phyloP scores from a whole-genome alignment of 768 basidiomycete species.

The Mycena pura region DNA sequence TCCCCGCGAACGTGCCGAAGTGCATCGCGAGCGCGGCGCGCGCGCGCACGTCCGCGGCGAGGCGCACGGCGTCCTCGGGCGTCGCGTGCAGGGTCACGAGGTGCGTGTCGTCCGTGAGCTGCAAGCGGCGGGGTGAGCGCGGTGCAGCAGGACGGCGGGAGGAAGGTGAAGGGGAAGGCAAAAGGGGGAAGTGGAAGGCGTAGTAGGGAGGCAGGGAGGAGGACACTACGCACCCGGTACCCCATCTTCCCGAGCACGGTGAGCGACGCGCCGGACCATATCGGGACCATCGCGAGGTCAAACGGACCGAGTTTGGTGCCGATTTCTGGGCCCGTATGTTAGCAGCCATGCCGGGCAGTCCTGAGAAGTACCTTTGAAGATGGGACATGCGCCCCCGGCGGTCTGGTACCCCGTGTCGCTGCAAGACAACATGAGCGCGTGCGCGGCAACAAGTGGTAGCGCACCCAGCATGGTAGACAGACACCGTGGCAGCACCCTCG shows the following conservation, averaged over 20 bases:
- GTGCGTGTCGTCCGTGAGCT: slow-evolving; percentile 37
- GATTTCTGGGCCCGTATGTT: slow-evolving; percentile 41
- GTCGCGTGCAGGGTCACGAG: slow-evolving; percentile 47
- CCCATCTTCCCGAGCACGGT: slow-evolving; percentile 45
- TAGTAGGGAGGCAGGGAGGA: too few species aligned
- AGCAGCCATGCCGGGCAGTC: too few species aligned
- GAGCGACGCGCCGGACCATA: slow-evolving; percentile 52
- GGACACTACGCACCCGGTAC: slow-evolving; percentile 39
- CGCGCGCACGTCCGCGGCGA: slow-evolving; percentile 45
- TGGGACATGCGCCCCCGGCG: slow-evolving; percentile 41
- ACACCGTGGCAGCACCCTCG: neutral
- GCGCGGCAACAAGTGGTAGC: neutral
- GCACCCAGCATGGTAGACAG: slow-evolving; percentile 19
- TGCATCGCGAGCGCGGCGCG: slow-evolving; percentile 49
- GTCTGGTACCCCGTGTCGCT: slow-evolving; percentile 49
- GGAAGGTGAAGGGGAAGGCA: too few species aligned
- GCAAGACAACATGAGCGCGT: slow-evolving; percentile 13
- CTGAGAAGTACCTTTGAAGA: slow-evolving; percentile 38
- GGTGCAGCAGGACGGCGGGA: too few species aligned
- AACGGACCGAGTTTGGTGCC: slow-evolving; percentile 47
- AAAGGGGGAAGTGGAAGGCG: too few species aligned
- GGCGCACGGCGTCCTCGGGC: slow-evolving; percentile 46
- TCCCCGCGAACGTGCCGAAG: slow-evolving; percentile 52
- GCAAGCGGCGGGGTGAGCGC: neutral
- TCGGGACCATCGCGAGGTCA: slow-evolving; percentile 49